Evolutionary conservation across 495 filamentous ascomycete genomes (phyloP).

Genomic region (Tetracladium setigerum): DNA sequence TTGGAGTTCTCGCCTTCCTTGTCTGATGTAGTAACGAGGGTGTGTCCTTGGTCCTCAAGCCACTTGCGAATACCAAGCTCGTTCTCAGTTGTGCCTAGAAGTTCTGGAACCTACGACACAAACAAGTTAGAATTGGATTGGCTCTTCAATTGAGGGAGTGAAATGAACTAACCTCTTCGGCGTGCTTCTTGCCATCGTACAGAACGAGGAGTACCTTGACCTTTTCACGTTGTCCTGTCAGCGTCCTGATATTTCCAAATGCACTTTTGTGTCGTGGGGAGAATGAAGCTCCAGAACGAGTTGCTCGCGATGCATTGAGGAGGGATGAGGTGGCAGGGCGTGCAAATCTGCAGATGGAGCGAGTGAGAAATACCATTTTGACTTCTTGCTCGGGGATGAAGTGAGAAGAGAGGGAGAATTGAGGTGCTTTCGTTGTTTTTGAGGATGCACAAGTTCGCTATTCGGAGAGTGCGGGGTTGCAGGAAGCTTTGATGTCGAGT

Average conservation of each 20-base stretch:
- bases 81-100: slow-evolving; percentile 95
- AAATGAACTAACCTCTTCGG: slow-evolving; percentile 16
- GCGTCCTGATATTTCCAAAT: slow-evolving; percentile 22
- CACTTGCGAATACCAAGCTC: slow-evolving; percentile 94
- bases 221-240: slow-evolving; percentile 26
- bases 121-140: not conserved
- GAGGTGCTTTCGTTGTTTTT: too few relatives aligned
- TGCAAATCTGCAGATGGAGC: slow-evolving; percentile 28
- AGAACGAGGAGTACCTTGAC: slow-evolving; percentile 46
- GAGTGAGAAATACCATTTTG: slow-evolving; percentile 47
- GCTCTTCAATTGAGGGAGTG: slow-evolving; percentile 1
- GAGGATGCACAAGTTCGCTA: too few relatives aligned
- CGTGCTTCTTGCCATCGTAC: slow-evolving; percentile 39
- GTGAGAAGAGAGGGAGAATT: too few relatives aligned
- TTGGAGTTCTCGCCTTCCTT: slow-evolving; percentile 91
- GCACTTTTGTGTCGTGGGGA: slow-evolving; percentile 18
- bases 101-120: slow-evolving; percentile 33
- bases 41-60: slow-evolving; percentile 94
- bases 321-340: slow-evolving; percentile 12
- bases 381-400: slow-evolving; percentile 4
- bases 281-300: slow-evolving; percentile 1
- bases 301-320: slow-evolving; percentile 2
- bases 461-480: too few relatives aligned
- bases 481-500: too few relatives aligned
- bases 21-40: slow-evolving; percentile 91